Base-by-base conservation (phyloP, 345 rosid species). In the Mallotus nudiflorus region DNA sequence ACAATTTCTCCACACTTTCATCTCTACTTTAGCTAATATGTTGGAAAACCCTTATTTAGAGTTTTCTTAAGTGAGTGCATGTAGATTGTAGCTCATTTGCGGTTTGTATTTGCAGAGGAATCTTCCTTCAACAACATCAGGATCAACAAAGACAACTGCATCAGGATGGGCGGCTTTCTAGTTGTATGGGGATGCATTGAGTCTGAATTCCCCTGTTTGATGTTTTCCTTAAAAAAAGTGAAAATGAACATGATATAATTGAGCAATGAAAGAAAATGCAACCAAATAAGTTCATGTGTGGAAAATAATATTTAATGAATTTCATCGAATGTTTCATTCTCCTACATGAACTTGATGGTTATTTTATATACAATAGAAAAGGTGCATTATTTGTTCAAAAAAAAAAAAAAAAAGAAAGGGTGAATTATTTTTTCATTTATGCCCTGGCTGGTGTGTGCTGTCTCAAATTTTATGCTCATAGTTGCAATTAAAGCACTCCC, bases 141-240 rank as follows among this genome's bases (percentile, higher is more conserved):
- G 85, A 65, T 71, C 86, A 22, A 62, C 75, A 56, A 91, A 84
- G 74, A 81, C 85, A 3, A 57, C 91, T 74, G 92, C 94, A 63
- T 86, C 99, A 33, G 99, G 98, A 69, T 96, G 99, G 99, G 97
- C 99, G 8, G 99, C 97, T 69, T 96, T 96, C 79, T 96, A 71
- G 83, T 70, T 53, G 20, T 73, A 55, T 70, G 45, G 25, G 40
- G 71, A 57, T 61, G 68, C 65, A 44, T 67, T 60, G 58, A 65
- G 56, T 58, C 65, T 70, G 70, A 44, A 60, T 65, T 53, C 65
- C 51, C 48, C 71, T 75, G 63, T 72, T 65, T 79, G 60, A 54
- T 78, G 67, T 66, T 68, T 71, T 64, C 48, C 16, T 46, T 28
- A 28, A 19, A 46, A 37, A 35, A 24, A 24, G n/a, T 37, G 50